A percentile compares a stretch with the other conserved stretches of the same genome.
These are phyloP conservation scores for Debaryomyces subglobosus DNA, from an alignment of 1,139 yeast species.

Conservation along the genomic window DNA sequence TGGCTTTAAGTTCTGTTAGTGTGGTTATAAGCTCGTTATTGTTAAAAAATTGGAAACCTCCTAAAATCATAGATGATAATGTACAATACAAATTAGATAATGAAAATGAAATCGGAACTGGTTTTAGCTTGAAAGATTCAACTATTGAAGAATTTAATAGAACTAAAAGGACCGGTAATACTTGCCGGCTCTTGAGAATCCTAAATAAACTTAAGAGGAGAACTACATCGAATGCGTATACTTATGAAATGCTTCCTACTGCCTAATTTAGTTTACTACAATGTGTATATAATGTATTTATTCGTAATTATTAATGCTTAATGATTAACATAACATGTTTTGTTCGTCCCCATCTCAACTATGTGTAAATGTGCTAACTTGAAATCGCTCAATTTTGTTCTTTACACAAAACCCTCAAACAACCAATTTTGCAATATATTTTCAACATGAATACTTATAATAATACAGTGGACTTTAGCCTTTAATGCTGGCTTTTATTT, in stretches of 20 bases:
- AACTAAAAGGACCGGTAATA: conserved; percentile 23
- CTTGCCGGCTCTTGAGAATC: background rate
- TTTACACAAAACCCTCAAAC: background rate
- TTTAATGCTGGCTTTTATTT: background rate
- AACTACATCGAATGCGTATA: background rate
- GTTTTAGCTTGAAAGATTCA: conserved; percentile 35
- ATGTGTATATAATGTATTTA: background rate
- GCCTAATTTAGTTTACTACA: background rate
- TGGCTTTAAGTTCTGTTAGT: conserved; percentile 91
- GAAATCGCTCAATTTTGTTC: background rate
- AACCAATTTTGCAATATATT: background rate
- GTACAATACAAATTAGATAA: conserved; percentile 20
- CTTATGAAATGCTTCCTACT: conserved; percentile 3
- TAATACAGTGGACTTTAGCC: background rate
- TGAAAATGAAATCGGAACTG: conserved; percentile 25
- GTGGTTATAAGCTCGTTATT: conserved; percentile 81
- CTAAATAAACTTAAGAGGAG: background rate
- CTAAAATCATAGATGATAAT: conserved; percentile 24
- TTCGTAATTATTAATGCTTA: background rate
- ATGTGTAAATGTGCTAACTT: background rate
- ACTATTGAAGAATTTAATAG: conserved; percentile 34
- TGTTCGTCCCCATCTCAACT: background rate
- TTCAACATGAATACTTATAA: background rate
- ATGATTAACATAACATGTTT: background rate
- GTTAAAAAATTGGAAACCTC: conserved; percentile 65